These are phyloP conservation scores for Eucalyptus curtisii DNA, from an alignment of 345 rosid species.

Conservation along the genomic window DNA sequence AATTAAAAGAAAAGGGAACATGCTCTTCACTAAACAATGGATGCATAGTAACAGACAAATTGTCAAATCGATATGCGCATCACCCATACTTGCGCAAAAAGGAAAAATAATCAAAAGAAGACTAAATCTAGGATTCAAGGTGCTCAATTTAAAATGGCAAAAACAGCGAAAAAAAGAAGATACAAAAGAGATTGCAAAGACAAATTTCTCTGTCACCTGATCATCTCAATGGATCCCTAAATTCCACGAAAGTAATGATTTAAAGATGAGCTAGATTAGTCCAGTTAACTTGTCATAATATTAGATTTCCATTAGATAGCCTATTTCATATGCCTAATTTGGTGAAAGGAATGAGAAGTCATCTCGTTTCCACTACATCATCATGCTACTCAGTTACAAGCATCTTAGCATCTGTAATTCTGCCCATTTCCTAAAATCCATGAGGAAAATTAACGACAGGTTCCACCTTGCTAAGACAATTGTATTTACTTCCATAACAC, in stretches of 20 bases:
- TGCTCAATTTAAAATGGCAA: neutral
- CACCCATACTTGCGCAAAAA: neutral
- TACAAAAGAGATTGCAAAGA: neutral
- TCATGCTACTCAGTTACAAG: neutral
- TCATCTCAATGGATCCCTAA: neutral
- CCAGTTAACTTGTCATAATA: neutral
- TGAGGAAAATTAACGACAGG: neutral
- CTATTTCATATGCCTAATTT: neutral
- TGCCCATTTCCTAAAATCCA: neutral
- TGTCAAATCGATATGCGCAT: neutral
- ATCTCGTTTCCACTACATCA: neutral
- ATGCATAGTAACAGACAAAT: neutral
- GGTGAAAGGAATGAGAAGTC: neutral
- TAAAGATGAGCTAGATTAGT: neutral
- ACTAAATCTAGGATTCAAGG: neutral
- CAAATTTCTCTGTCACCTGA: neutral
- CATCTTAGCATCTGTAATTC: neutral
- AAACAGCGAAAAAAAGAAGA: neutral
- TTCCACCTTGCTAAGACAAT: neutral
- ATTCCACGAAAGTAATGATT: neutral
- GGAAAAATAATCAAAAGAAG: neutral
- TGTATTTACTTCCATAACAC: neutral
- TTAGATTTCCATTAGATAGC: neutral
- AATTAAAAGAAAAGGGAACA: neutral
- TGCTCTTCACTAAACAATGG: neutral